Evolutionary conservation across 2,329 filamentous ascomycete species (phyloP), one percentile per base, ranked within the genome.

Genomic region (Botrytis cinerea): DNA sequence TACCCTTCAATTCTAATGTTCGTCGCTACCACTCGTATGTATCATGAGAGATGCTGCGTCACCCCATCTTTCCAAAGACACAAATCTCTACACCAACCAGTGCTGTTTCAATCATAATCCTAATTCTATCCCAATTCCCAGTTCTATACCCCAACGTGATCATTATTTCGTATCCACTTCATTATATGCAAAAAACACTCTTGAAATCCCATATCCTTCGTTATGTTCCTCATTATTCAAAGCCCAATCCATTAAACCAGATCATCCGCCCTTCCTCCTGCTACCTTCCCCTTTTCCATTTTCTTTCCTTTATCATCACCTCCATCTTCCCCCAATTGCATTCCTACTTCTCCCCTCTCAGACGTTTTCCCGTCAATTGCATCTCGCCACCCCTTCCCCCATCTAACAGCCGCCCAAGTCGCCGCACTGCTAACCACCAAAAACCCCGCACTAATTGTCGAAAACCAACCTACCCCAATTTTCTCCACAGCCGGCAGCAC

Each of bases 381-480:
- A 16, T 87, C 85, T 18, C 88, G 80, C 79, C 79, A 81, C 0
- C 63, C 57, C 12, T 43, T 76, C 0, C 79, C 80, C 79, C 78
- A 79, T n/a, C 70, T 16, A 20, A 80, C 75, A 14, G 78, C 77
- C 18, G 76, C 73, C n/a, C 61, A 73, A 5, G 76, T 77, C 18
- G 74, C 77, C 57, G 77, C 45, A 40, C 71, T 74, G 73, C 76
- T 78, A 1, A 82, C 76, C 1, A 88, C 79, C 67, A 92, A 79
- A 74, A 92, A 91, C 0, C 82, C 72, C 0, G 89, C 87, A 67
- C 86, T 89, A 73, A 94, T 90, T 1, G 92, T 94, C 63, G 87
- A 90, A 80, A 94, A 95, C 92, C 92, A 95, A 0, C 93, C 93
- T 0, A 95, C 90, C 5, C 93, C 93, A 72, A 96, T 91, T 45